These are phyloP conservation scores for Cladosporium sp. DNA, from an alignment of 2,329 filamentous ascomycete species.

Conservation along the genomic window DNA sequence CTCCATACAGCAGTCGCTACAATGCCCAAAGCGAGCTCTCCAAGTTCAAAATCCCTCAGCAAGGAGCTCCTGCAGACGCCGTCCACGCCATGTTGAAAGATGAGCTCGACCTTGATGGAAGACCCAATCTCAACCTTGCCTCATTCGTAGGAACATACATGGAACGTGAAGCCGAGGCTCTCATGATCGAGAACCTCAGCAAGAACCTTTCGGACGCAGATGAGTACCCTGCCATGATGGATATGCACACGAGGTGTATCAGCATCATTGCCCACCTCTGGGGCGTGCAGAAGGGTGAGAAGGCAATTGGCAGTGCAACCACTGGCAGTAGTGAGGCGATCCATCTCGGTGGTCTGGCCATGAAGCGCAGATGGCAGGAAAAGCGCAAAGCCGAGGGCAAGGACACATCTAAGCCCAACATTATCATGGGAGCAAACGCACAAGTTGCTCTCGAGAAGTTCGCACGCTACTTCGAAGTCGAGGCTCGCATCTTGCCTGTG, in stretches of 20 bases:
- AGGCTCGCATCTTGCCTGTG: conserved; percentile 61
- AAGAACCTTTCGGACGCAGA: conserved; percentile 72
- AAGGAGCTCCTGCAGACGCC: conserved; percentile 57
- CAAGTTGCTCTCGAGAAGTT: conserved; percentile 72
- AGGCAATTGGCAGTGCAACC: conserved; percentile 64
- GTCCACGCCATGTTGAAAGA: conserved; percentile 59
- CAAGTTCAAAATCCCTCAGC: conserved; percentile 55
- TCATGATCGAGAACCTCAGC: conserved; percentile 64
- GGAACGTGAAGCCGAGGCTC: conserved; percentile 45
- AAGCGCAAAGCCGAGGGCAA: conserved; percentile 57
- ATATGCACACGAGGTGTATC: conserved; percentile 64
- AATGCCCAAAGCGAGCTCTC: conserved; percentile 52
- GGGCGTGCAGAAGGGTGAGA: conserved; percentile 58
- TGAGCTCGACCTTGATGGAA: conserved; percentile 61
- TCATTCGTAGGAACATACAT: conserved; percentile 61
- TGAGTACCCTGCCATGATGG: conserved; percentile 50
- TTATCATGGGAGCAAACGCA: conserved; percentile 70
- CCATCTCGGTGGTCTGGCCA: conserved; percentile 65
- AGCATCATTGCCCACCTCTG: conserved; percentile 65
- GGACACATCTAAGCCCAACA: conserved; percentile 62
- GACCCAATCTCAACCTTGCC: conserved; percentile 65
- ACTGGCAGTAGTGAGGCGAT: conserved; percentile 70
- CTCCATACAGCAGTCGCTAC: conserved; percentile 56
- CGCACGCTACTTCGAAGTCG: conserved; percentile 69
- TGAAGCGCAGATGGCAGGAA: conserved; percentile 73